Conservation (phyloP, 306 rosid species). For the Quercus cerris region DNA sequence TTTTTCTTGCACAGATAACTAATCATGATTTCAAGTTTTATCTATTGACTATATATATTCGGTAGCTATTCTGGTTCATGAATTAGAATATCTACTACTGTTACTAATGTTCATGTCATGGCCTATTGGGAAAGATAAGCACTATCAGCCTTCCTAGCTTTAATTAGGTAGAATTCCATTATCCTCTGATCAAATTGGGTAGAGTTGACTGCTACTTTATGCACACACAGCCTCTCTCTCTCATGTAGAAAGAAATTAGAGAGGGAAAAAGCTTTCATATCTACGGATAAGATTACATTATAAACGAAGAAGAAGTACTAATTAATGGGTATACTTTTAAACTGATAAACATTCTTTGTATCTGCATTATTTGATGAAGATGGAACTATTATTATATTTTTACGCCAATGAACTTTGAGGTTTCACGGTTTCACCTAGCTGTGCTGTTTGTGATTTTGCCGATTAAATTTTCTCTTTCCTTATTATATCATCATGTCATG, state of each 20-base stretch:
- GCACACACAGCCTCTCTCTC: background rate
- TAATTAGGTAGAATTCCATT: constrained; percentile 47
- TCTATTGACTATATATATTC: background rate
- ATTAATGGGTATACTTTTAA: background rate
- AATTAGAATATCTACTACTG: background rate
- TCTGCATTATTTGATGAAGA: background rate
- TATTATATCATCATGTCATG: too few species aligned
- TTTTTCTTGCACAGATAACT: constrained; percentile 11
- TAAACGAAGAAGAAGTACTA: background rate
- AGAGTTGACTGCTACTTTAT: constrained; percentile 9
- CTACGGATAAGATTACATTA: background rate
- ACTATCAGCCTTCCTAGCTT: constrained; percentile 33
- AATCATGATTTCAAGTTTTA: background rate
- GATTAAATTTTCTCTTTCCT: too few species aligned
- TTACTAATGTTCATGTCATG: background rate
- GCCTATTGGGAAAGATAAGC: constrained; percentile 21
- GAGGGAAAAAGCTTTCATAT: constrained; percentile 10
- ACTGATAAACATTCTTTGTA: background rate
- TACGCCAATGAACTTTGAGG: background rate
- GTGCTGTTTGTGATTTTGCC: too few species aligned
- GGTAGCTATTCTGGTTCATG: background rate
- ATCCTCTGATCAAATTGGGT: constrained; percentile 23
- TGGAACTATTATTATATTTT: background rate
- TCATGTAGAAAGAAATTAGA: background rate
- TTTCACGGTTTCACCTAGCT: too few species aligned